These are phyloP conservation scores for Eutypella sp. DNA, from an alignment of 2,329 filamentous ascomycete species.

Conservation along the genomic window DNA sequence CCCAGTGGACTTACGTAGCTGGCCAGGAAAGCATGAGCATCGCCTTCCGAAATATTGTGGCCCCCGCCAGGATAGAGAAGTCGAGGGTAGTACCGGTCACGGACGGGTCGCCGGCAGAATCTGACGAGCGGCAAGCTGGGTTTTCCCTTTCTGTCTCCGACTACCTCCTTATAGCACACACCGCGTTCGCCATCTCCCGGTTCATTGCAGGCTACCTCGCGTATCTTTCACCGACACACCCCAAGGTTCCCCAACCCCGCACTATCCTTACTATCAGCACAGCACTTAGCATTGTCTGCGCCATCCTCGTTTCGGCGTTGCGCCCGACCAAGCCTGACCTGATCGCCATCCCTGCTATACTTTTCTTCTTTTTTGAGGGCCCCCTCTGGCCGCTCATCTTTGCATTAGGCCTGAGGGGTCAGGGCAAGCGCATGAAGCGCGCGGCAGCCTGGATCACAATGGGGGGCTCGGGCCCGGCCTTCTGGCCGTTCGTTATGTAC, in stretches of 20 bases:
- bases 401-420: slow-evolving; percentile 70
- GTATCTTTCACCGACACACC: slow-evolving; percentile 44
- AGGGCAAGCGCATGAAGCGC: slow-evolving; percentile 75
- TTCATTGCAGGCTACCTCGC: slow-evolving; percentile 64
- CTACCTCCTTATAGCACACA: slow-evolving; percentile 68
- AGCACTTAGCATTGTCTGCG: slow-evolving; percentile 53
- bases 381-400: slow-evolving; percentile 82
- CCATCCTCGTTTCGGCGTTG: slow-evolving; percentile 43
- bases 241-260: slow-evolving; percentile 57
- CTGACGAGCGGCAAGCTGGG: slow-evolving; percentile 31
- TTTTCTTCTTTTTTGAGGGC: slow-evolving; percentile 77
- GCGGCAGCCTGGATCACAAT: slow-evolving; percentile 75
- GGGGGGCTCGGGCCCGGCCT: slow-evolving; percentile 66
- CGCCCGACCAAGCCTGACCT: slow-evolving; percentile 41
- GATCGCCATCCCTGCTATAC: slow-evolving; percentile 54
- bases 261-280: slow-evolving; percentile 64
- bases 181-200: slow-evolving; percentile 67
- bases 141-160: slow-evolving; percentile 54
- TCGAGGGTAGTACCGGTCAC: slow-evolving; percentile 16
- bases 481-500: slow-evolving; percentile 71
- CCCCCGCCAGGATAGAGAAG: slow-evolving; percentile 23
- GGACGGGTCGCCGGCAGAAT: slow-evolving; percentile 33
- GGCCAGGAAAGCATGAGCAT: slow-evolving; percentile 63
- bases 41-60: slow-evolving; percentile 52
- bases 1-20: slow-evolving; percentile 76